Evolutionary conservation across 2,329 filamentous ascomycete species (phyloP).

Genomic region (Penicillium sp.): DNA sequence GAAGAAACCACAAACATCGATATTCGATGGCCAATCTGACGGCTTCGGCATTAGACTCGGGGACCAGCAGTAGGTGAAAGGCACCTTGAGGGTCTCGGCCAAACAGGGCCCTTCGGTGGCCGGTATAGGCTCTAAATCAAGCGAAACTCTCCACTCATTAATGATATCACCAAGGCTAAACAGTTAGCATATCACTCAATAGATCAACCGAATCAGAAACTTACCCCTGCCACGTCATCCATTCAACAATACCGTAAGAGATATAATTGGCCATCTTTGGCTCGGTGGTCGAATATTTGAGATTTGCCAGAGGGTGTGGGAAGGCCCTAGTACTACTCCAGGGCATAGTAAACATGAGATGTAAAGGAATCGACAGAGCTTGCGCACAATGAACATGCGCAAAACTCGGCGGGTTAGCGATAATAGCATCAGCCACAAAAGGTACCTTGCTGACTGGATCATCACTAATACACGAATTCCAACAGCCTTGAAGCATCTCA

Average conservation of each 20-base stretch:
- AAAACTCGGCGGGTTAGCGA: constrained; percentile 59
- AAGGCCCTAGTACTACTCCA: constrained; percentile 31
- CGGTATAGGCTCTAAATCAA: constrained; percentile 48
- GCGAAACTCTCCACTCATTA: constrained; percentile 45
- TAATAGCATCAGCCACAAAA: constrained; percentile 60
- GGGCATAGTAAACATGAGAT: constrained; percentile 60
- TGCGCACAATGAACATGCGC: constrained; percentile 59
- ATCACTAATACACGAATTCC: constrained; percentile 44
- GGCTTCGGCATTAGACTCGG: constrained; percentile 47
- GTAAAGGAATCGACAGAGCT: constrained; percentile 54
- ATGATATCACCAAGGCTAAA: constrained; percentile 50
- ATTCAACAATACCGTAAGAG: constrained; percentile 4
- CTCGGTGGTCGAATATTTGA: not conserved
- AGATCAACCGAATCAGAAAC: not conserved
- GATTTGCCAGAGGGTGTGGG: constrained; percentile 1
- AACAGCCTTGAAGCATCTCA: constrained; percentile 46
- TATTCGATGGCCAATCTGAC: constrained; percentile 44
- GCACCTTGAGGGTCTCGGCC: constrained; percentile 41
- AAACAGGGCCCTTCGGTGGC: constrained; percentile 42
- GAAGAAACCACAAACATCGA: constrained; percentile 53
- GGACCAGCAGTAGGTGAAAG: constrained; percentile 54
- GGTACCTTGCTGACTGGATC: constrained; percentile 38
- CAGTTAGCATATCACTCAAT: not conserved
- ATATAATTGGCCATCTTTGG: not conserved
- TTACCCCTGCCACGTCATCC: constrained; percentile 11